phyloP scores from a whole-genome alignment of 129 eudicot genomes.

The Artemisia argyi region DNA sequence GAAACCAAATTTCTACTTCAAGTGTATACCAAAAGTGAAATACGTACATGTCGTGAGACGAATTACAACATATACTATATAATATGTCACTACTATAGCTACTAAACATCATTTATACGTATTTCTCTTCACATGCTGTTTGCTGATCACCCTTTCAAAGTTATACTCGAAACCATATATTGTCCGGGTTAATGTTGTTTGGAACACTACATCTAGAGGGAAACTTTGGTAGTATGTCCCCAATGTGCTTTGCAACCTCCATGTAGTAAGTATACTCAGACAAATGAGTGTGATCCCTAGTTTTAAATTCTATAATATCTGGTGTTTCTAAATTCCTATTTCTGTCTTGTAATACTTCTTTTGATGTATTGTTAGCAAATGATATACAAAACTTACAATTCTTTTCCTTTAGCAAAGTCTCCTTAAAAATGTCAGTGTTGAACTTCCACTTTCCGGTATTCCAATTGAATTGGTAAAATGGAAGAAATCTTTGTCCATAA shows the following conservation, averaged over 20 bases:
- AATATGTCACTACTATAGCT: too few species aligned
- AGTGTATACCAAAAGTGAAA: too few species aligned
- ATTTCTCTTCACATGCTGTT: too few species aligned
- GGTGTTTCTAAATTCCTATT: too few species aligned
- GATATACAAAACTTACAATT: neutral
- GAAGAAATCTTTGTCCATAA: conserved; percentile 73
- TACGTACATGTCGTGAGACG: too few species aligned
- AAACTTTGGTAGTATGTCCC: conserved; percentile 41
- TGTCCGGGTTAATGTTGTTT: conserved; percentile 36
- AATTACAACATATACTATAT: too few species aligned
- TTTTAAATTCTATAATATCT: neutral
- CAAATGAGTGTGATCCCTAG: neutral
- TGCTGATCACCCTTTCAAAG: neutral
- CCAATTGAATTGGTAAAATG: conserved; percentile 65
- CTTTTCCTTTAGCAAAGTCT: too few species aligned
- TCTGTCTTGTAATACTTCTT: too few species aligned
- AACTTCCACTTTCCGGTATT: conserved; percentile 36
- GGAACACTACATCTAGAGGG: conserved; percentile 52
- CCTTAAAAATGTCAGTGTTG: too few species aligned
- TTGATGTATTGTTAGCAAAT: neutral
- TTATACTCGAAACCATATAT: conserved; percentile 41
- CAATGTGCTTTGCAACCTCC: conserved; percentile 58
- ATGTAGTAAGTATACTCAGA: conserved; percentile 38
- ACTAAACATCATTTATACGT: too few species aligned
- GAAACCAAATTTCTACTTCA: too few species aligned